These are phyloP conservation scores for Coriaria nepalensis DNA, from an alignment of 306 rosid genomes.

Conservation along the genomic window DNA sequence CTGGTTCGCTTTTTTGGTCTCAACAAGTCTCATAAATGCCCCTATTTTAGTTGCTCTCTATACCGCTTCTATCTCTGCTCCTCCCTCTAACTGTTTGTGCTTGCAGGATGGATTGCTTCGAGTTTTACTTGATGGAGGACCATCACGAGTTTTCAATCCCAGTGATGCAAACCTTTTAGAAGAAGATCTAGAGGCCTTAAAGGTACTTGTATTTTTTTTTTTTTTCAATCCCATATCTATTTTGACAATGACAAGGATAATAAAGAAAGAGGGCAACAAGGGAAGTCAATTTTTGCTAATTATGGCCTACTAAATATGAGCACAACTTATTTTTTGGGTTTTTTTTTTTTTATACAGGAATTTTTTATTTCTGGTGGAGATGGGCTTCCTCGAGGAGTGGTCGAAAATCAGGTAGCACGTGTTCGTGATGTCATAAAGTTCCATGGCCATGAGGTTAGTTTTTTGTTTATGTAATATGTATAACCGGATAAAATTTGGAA, in stretches of 20 bases:
- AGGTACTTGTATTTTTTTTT: constrained; percentile 36
- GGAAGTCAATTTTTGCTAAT: no score
- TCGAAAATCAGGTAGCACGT: constrained; percentile 86
- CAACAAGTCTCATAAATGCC: constrained; percentile 13
- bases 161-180: constrained; percentile 69
- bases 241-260: not conserved
- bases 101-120: constrained; percentile 91
- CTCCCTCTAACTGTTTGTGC: constrained; percentile 1
- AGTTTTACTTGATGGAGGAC: constrained; percentile 80
- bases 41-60: constrained; percentile 4
- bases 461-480: constrained; percentile 12
- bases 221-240: not conserved
- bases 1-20: constrained; percentile 41
- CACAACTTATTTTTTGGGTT: not conserved
- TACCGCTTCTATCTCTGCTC: not conserved
- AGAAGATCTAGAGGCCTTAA: constrained; percentile 87
- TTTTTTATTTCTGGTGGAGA: constrained; percentile 98
- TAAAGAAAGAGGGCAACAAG: no score
- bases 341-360: constrained; percentile 36
- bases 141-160: constrained; percentile 54
- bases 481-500: not conserved
- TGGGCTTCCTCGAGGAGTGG: constrained; percentile 96
- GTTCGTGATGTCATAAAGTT: constrained; percentile 63
- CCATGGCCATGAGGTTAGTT: constrained; percentile 73
- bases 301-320: not conserved